phyloP scores from a whole-genome alignment of 2,329 filamentous ascomycete genomes.

The Drechslera avenae region DNA sequence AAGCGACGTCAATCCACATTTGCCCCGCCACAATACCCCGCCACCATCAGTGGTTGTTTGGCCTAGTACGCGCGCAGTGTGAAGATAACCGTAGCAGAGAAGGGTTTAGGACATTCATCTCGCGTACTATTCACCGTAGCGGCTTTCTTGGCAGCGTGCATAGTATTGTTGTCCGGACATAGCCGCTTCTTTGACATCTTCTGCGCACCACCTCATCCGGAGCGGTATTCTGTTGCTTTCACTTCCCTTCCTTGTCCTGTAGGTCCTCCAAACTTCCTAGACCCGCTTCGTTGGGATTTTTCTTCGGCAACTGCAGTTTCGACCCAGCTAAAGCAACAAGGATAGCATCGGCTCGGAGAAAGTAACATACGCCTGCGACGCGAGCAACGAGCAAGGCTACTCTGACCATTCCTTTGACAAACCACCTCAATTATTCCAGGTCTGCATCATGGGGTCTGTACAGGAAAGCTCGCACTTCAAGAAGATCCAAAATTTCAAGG shows the following conservation, averaged over 20 bases:
- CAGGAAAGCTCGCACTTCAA: constrained; percentile 68
- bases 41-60: constrained; percentile 10
- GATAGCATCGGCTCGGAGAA: constrained; percentile 38
- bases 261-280: too few species aligned
- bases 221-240: background rate
- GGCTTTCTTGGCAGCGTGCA: background rate
- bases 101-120: background rate
- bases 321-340: constrained; percentile 36
- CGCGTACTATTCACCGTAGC: background rate
- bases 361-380: constrained; percentile 19
- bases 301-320: background rate
- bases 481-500: constrained; percentile 81
- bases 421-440: constrained; percentile 2
- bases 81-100: background rate
- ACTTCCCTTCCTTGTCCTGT: background rate
- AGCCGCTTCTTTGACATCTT: background rate
- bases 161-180: background rate
- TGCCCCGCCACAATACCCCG: constrained; percentile 32
- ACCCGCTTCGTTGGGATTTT: background rate
- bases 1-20: constrained; percentile 12
- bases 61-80: constrained; percentile 1
- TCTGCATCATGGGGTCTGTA: constrained; percentile 38
- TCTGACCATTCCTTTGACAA: background rate
- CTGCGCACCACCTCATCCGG: background rate
- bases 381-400: constrained; percentile 5